Base-by-base conservation (phyloP, 2,329 filamentous ascomycete genomes). In the Aspergillus ibericus region DNA sequence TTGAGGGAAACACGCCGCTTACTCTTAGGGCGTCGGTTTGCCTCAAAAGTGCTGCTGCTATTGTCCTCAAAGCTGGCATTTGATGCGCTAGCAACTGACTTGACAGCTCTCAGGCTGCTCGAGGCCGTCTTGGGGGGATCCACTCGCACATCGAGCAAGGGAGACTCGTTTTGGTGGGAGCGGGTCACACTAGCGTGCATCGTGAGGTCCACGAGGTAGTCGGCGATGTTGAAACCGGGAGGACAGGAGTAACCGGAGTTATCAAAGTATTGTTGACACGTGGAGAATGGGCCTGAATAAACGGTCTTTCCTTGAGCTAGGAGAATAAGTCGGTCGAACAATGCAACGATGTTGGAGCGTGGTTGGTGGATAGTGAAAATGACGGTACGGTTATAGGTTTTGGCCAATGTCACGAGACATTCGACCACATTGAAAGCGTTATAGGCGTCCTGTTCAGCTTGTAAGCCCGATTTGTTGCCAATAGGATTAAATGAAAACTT, bases 321-420 rank as follows among this genome's bases (percentile, higher is more conserved):
- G 13, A 99, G 85, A 55, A 99, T 83, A n/a, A 99, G 83, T 56
- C 93, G 88, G 72, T 99, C 95, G 71, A 99, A 99, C 3, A 99
- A 83, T 9, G 95, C 95, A 20, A 98, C 95, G 70, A 99, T 99
- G 75, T 99, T 99, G 10, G 95, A 99, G 65, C 96, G 87, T 36
- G 95, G 95, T 70, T 99, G 95, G 74, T 99, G 95, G 63, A 99
- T 99, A 13, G 95, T 99, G 78, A 99, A 97, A 62, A 99, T 90
- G 56, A 99, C 92, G 0, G 96, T 99, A 60, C 96, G 86, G 78
- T 97, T 96, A 79, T 98, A 99, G 42, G 88, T 95, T 80, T 96
- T 97, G 53, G 96, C 95, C 46, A 99, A 80, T 1, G 90, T 96
- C 38, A 98, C 93, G 9, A 99, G 83, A 69, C 93, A 98, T 74